Base-by-base conservation (phyloP, 2,329 filamentous ascomycete genomes). In the Didymella segeticola region DNA sequence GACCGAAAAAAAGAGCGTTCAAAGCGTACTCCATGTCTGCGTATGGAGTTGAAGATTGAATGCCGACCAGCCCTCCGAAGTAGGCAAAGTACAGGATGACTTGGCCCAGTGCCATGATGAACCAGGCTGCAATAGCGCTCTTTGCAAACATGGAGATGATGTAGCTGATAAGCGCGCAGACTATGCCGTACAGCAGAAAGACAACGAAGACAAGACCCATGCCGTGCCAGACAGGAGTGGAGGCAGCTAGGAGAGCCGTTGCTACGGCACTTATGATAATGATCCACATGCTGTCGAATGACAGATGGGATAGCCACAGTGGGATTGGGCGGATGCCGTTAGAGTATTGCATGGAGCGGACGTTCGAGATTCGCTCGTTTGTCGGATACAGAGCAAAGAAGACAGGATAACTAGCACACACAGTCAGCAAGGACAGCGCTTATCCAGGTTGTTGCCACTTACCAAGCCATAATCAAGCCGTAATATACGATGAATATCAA, bases 321-420 rank as follows among this genome's bases (percentile, higher is more conserved):
- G 91, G 90, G 14, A 89, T 77, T 0, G 89, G 87, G 9, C 89
- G 83, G 27, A 96, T 90, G 33, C 93, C 92, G 67, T 96, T 96
- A 33, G 89, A 93, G 75, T 96, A 96, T 69, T 96, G 88, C 23
- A 96, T 79, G 10, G 89, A 88, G 37, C 92, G 85, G 14, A 97
- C 89, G 56, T 91, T 89, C 34, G 86, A 81, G 5, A 90, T 80
- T 19, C 91, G 83, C 72, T 96, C 93, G 19, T 89, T 79, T 17
- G 91, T 96, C 0, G 90, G 90, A 67, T 96, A 96, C 1, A 96
- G 79, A 0, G 89, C 83, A 66, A 96, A 95, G 78, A 96, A 95
- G 3, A 88, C 90, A 0, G 92, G 91, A 64, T 89, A 93, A 2
- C 86, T 86, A 3, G 84, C 87, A 91, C 1, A 19, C 89, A 82